Base-by-base conservation (phyloP, 1,284 basidiomycete genomes). In the Hemileia vastatrix region DNA sequence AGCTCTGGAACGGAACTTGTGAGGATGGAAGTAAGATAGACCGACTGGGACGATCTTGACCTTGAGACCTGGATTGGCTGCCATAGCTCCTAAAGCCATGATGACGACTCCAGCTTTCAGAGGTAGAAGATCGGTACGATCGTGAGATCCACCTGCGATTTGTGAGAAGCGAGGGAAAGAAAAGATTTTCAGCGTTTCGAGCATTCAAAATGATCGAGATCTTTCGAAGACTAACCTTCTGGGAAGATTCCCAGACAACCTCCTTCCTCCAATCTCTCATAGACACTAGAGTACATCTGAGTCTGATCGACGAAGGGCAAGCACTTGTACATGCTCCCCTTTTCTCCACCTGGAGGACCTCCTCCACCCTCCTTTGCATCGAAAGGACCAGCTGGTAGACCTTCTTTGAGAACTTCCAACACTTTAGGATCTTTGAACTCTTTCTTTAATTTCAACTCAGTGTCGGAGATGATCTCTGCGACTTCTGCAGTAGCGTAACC, bases 51-150 rank as follows among this genome's bases (percentile, higher is more conserved):
- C 74, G 64, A 76, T 74, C 33, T 71, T 64, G 1, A 76, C 74
- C 47, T 72, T 67, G 33, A 76, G 68, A 27, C 66, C 64, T 0
- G 66, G 68, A 62, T 76, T 73, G 56, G 71, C 71, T 4, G 72
- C 70, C 73, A 76, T 76, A 47, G 74, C 74, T n/a, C 74, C 74
- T 24, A 76, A 69, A 4, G 74, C 74, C 74, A 76, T 76, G 65
- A 76, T 74, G 45, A 75, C 74, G 40, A 74, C 74, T 19, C n/a
- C 73, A 1, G 73, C 72, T 62, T 76, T 76, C 55, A 76, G 68
- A 15, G 73, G 74, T 8, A 76, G 66, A 27, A 76, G 64, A 54
- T 76, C 74, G 36, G 74, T 76, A n/a, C 73, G 72, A 63, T 76
- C 74, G 58, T 76, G 74, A 55, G 69, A 71, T 40, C 74, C 74